Percentiles rank a stretch among this genome's conserved stretches.
Conservation (phyloP, 495 filamentous ascomycete genomes). For the Cercophora newfieldiana region DNA sequence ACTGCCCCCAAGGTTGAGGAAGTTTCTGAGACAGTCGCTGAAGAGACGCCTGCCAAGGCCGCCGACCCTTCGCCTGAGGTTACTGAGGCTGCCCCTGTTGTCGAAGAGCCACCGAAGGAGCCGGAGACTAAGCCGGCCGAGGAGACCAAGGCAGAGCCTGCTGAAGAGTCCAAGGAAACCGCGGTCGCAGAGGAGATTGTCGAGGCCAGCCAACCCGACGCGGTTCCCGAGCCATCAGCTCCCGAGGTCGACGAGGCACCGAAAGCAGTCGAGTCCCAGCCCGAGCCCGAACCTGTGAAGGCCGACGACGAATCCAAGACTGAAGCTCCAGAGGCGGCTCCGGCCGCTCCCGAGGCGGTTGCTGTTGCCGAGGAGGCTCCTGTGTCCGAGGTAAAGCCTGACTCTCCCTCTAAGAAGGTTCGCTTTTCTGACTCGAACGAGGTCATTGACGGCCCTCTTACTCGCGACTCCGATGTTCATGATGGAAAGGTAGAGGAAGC, state of each 20-base stretch:
- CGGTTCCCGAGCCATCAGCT: neutral
- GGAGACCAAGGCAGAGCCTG: conserved; percentile 3
- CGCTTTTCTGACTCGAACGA: conserved; percentile 19
- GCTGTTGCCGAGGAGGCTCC: neutral
- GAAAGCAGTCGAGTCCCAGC: neutral
- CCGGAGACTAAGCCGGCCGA: neutral
- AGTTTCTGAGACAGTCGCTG: neutral
- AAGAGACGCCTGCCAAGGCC: neutral
- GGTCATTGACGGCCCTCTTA: conserved; percentile 15
- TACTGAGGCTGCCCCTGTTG: neutral
- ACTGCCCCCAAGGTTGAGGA: neutral
- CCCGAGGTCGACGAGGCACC: neutral
- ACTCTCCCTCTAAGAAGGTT: conserved; percentile 17
- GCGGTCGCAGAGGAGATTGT: conserved; percentile 1
- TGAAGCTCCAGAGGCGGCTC: conserved; percentile 13
- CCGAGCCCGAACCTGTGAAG: conserved; percentile 13
- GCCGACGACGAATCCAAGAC: conserved; percentile 1
- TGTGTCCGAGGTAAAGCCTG: conserved; percentile 15
- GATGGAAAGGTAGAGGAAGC: conserved; percentile 3
- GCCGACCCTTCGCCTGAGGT: neutral
- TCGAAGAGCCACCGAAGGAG: neutral
- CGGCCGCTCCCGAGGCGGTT: conserved; percentile 10
- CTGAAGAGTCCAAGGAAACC: neutral
- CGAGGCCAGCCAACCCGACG: neutral
- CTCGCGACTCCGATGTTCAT: conserved; percentile 19